Conservation (phyloP, 345 rosid species). For the Conringia planisiliqua region DNA sequence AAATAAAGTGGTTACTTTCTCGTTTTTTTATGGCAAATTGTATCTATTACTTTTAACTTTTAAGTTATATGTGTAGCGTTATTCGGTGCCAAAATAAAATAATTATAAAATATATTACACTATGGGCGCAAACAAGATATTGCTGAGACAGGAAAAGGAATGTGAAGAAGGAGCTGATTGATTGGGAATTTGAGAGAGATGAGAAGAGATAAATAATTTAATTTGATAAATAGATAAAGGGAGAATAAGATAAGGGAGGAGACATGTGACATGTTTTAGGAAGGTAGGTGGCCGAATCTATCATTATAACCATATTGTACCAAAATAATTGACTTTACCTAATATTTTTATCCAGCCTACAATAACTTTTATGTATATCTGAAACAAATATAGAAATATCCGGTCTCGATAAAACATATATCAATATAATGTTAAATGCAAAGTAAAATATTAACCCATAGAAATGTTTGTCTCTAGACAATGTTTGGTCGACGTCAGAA, state of each 20-base stretch:
- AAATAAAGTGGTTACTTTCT: background rate
- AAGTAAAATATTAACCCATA: background rate
- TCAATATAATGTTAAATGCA: background rate
- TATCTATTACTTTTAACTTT: background rate
- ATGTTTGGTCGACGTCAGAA: conserved; percentile 20
- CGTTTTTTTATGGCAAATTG: background rate
- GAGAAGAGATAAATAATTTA: background rate
- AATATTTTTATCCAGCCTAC: background rate
- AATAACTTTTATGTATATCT: background rate
- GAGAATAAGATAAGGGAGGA: conserved; percentile 24
- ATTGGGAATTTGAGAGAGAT: background rate
- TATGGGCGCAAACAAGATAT: background rate
- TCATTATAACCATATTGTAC: conserved; percentile 30
- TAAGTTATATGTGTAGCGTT: background rate
- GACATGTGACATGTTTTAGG: conserved; percentile 38
- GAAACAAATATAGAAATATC: background rate
- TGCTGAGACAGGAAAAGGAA: conserved; percentile 9
- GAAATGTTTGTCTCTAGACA: background rate
- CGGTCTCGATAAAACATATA: background rate
- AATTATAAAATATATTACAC: background rate
- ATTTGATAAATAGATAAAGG: background rate
- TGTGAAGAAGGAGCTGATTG: conserved; percentile 10
- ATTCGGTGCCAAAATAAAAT: background rate
- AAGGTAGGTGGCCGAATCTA: conserved; percentile 38
- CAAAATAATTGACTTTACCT: conserved; percentile 28